Evolutionary conservation across 73 alveolate species (phyloP).

Genomic region (Paraurostyla sp.): DNA sequence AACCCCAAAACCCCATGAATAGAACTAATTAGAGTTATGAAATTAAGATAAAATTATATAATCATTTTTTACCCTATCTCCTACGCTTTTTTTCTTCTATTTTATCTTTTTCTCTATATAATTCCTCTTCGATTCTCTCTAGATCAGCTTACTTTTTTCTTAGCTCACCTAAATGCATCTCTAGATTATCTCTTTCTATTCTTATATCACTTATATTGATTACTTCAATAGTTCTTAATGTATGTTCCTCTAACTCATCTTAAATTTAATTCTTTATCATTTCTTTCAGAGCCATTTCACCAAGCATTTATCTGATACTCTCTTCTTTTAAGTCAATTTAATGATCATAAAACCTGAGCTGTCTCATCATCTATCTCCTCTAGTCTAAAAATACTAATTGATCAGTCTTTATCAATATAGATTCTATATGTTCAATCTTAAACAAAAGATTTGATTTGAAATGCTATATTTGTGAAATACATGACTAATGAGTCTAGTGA

Average conservation of each 20-base stretch:
- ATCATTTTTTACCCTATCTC: slow-evolving; percentile 35
- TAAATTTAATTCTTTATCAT: slow-evolving; percentile 11
- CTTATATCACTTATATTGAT: slow-evolving; percentile 35
- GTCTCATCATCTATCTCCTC: background rate
- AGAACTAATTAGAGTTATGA: background rate
- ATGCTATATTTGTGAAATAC: no score
- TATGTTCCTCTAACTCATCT: slow-evolving; percentile 38
- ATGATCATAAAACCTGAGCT: background rate
- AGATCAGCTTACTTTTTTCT: background rate
- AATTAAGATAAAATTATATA: background rate
- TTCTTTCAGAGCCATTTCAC: slow-evolving; percentile 11
- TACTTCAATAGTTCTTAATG: slow-evolving; percentile 19
- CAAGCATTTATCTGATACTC: slow-evolving; percentile 16
- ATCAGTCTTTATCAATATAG: slow-evolving; percentile 8
- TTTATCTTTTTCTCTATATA: slow-evolving; percentile 10
- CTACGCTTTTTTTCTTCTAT: slow-evolving; percentile 16
- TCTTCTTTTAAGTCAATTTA: slow-evolving; percentile 28
- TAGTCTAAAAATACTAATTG: background rate
- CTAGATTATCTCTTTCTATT: slow-evolving; percentile 27
- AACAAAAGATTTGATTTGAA: background rate
- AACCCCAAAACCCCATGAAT: slow-evolving; percentile 23
- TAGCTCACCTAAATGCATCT: slow-evolving; percentile 17
- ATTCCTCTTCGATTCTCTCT: background rate
- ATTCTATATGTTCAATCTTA: slow-evolving; percentile 2
- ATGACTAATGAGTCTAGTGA: no score